These are phyloP conservation scores for Bryopsis sp. DNA, from an alignment of 139 green algal species.

Conservation along the genomic window DNA sequence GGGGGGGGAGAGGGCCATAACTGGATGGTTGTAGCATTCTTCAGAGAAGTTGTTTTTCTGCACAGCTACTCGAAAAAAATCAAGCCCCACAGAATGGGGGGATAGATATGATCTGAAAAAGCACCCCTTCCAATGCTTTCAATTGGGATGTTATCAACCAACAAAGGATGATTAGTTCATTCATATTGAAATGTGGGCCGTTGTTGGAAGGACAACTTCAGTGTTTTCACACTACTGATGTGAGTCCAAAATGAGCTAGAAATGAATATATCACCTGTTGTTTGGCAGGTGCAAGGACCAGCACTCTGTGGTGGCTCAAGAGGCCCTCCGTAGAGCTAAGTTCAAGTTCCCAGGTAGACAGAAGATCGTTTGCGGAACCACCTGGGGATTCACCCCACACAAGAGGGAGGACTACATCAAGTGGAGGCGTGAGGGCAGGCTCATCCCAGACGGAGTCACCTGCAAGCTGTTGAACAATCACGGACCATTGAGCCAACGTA, in stretches of 20 bases:
- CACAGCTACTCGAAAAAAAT: too few species aligned
- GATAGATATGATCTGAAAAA: too few species aligned
- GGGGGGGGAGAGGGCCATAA: too few species aligned
- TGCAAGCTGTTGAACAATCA: slow-evolving; percentile 38
- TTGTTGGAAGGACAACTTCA: too few species aligned
- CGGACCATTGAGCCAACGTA: slow-evolving; percentile 55
- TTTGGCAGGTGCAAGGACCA: slow-evolving; percentile 73
- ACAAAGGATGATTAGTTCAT: too few species aligned
- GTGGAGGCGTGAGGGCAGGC: slow-evolving; percentile 87
- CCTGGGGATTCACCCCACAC: slow-evolving; percentile 98
- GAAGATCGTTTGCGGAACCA: slow-evolving; percentile 90
- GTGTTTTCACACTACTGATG: too few species aligned
- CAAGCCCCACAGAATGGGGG: too few species aligned
- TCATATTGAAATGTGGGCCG: too few species aligned
- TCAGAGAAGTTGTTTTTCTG: too few species aligned
- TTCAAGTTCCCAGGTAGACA: slow-evolving; percentile 99
- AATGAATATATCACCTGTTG: neutral
- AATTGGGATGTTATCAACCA: too few species aligned
- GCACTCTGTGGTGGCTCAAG: slow-evolving; percentile 65
- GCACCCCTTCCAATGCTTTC: too few species aligned
- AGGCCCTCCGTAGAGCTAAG: slow-evolving; percentile 97
- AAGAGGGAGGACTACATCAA: slow-evolving; percentile 78
- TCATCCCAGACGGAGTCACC: slow-evolving; percentile 79
- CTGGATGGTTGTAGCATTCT: too few species aligned
- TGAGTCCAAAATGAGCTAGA: neutral